Base-by-base conservation (phyloP, 2,329 filamentous ascomycete genomes). In the Exserohilum turcica region DNA sequence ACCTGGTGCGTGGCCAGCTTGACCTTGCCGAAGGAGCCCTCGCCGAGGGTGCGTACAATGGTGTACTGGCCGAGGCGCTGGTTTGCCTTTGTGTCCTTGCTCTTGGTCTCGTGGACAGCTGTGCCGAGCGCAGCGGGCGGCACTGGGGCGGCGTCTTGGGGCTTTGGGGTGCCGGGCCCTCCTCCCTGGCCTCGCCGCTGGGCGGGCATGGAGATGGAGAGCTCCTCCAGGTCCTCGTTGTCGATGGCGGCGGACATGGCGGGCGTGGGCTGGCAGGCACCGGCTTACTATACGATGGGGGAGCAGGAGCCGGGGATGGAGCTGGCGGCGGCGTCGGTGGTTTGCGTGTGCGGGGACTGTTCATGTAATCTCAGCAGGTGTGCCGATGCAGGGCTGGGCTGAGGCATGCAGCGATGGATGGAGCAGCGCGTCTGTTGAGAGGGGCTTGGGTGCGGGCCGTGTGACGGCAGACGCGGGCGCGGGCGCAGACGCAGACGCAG, bases 1-100 rank as follows among this genome's bases (percentile, higher is more conserved):
- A 92, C 87, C 68, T 91, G 87, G 74, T 99, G 94, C 36, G 92
- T 89, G 18, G 94, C 94, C 66, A 99, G 85, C 81, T 97, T 97
- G 74, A 99, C 94, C 79, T 99, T 99, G 67, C 94, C 94, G 74
- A 99, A 99, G 2, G 92, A 97, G 40, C 94, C 94, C 78, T 99
- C 94, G 51, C 94, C 94, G 12, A 99, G 83, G 13, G 93, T 97
- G 74, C 87, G 88, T 65, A 96, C 82, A 52, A 97, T 88, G 67
- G 89, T 90, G 80, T 99, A 99, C 76, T 92, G 90, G 62, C 92
- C 92, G 69, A 97, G 86, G 63, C 93, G 87, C 79, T 93, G 89
- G 78, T 90, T 91, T 60, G 86, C 84, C 78, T 84, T 87, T 78
- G 75, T 64, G 71, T 79, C 63, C 76, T 80, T 57, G 76, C 77